Evolutionary conservation across 1,284 basidiomycete genomes (phyloP).

Genomic region (Ustilago bromivora): DNA sequence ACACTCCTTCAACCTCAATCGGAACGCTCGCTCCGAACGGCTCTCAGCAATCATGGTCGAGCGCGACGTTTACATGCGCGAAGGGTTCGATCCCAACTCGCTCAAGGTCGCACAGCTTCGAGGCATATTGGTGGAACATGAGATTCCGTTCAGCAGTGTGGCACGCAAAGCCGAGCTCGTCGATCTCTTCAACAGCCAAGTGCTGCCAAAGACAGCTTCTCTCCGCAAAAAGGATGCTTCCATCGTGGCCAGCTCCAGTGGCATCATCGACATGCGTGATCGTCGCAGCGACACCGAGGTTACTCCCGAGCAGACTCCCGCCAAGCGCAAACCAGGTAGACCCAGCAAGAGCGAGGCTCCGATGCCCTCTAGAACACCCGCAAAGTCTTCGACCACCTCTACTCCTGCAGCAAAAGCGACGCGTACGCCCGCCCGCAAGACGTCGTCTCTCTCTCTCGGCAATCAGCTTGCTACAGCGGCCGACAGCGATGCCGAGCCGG

Average conservation of each 20-base stretch:
- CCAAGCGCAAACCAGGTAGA: slow-evolving; percentile 44
- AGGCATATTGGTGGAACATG: slow-evolving; percentile 84
- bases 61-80: slow-evolving; percentile 77
- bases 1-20: background rate
- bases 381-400: slow-evolving; percentile 14
- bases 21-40: too few relatives aligned
- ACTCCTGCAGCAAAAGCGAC: background rate
- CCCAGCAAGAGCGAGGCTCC: slow-evolving; percentile 44
- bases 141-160: slow-evolving; percentile 80
- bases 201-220: slow-evolving; percentile 43
- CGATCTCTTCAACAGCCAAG: slow-evolving; percentile 78
- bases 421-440: slow-evolving; percentile 35
- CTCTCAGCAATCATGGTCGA: slow-evolving; percentile 31
- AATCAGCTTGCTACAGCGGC: slow-evolving; percentile 17
- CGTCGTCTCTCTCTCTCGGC: slow-evolving; percentile 32
- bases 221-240: slow-evolving; percentile 75
- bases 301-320: slow-evolving; percentile 36
- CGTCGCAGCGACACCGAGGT: slow-evolving; percentile 10
- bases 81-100: slow-evolving; percentile 82
- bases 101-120: slow-evolving; percentile 85
- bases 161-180: slow-evolving; percentile 89
- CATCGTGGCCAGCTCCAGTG: slow-evolving; percentile 65
- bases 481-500: slow-evolving; percentile 31
- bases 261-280: slow-evolving; percentile 71
- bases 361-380: slow-evolving; percentile 20